Conservation (phyloP, 2,329 filamentous ascomycete genomes). For the Microsporum ferrugineum region DNA sequence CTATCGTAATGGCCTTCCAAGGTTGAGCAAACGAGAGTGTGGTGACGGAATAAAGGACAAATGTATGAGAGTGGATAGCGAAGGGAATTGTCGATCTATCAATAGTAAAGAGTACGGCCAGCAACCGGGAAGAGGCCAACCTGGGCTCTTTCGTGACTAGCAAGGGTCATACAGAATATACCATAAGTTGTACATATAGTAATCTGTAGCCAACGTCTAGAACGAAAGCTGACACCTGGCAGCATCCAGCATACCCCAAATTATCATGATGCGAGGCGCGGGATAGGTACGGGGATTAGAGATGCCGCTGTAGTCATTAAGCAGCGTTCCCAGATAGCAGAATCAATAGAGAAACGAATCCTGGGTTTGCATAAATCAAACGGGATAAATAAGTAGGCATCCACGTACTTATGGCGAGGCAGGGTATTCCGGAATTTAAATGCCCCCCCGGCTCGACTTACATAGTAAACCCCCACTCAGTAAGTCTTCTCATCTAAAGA, state of each 20-base stretch:
- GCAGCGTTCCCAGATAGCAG: background rate
- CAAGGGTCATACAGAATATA: background rate
- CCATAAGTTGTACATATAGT: background rate
- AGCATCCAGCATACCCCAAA: background rate
- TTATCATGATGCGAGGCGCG: background rate
- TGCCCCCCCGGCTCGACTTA: background rate
- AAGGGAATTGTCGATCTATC: background rate
- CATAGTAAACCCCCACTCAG: background rate
- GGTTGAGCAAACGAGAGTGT: background rate
- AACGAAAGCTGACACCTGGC: slow-evolving; percentile 1
- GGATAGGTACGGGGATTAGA: background rate
- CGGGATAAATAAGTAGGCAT: slow-evolving; percentile 1
- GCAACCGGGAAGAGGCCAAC: background rate
- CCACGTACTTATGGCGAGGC: background rate
- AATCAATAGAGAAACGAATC: background rate
- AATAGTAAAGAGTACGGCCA: background rate
- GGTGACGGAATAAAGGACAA: background rate
- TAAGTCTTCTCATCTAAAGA: background rate
- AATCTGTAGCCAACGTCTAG: slow-evolving; percentile 1
- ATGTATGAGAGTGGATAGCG: background rate
- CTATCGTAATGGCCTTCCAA: background rate
- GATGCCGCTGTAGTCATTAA: background rate
- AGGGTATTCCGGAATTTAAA: slow-evolving; percentile 5
- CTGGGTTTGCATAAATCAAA: slow-evolving; percentile 1
- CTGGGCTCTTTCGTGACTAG: background rate